A percentile compares a stretch with the other conserved stretches of the same genome.
phyloP scores from a whole-genome alignment of 805 yeast species.

The Saccharomycopsis schoenii region DNA sequence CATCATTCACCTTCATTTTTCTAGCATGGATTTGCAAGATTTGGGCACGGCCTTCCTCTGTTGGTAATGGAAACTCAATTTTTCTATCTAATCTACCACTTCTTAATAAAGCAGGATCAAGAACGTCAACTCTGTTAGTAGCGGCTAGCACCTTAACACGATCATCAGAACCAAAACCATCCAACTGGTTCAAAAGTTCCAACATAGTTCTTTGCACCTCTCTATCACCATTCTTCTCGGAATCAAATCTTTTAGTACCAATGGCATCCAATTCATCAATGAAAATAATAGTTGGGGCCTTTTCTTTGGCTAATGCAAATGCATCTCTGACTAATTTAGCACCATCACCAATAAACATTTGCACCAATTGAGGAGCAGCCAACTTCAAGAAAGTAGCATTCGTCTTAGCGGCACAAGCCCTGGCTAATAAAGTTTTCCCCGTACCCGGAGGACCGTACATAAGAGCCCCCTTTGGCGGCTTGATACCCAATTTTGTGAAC shows the following conservation, averaged over 20 bases:
- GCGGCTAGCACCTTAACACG: conserved; percentile 97
- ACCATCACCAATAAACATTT: conserved; percentile 98
- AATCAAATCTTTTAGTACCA: conserved; percentile 96
- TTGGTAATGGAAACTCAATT: conserved; percentile 95
- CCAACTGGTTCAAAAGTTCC: conserved; percentile 92
- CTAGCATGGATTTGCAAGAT: conserved; percentile 95
- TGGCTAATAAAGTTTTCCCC: conserved; percentile 92
- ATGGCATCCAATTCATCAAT: conserved; percentile 98
- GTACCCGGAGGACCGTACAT: conserved; percentile 99
- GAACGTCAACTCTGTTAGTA: conserved; percentile 93
- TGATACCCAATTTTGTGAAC: conserved; percentile 87
- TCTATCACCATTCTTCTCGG: conserved; percentile 95
- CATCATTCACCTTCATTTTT: conserved; percentile 86
- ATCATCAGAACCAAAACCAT: conserved; percentile 96
- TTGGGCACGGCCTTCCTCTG: conserved; percentile 95
- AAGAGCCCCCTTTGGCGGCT: conserved; percentile 96
- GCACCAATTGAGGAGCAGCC: conserved; percentile 97
- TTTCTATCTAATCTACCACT: conserved; percentile 97
- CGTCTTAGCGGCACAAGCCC: conserved; percentile 98
- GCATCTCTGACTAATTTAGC: conserved; percentile 97
- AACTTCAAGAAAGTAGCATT: conserved; percentile 93
- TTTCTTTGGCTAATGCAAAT: conserved; percentile 92
- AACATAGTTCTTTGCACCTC: conserved; percentile 99
- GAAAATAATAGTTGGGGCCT: conserved; percentile 95
- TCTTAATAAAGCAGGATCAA: conserved; percentile 97